These are phyloP conservation scores for Zygoascus tannicola DNA, from an alignment of 805 yeast genomes.

Conservation along the genomic window DNA sequence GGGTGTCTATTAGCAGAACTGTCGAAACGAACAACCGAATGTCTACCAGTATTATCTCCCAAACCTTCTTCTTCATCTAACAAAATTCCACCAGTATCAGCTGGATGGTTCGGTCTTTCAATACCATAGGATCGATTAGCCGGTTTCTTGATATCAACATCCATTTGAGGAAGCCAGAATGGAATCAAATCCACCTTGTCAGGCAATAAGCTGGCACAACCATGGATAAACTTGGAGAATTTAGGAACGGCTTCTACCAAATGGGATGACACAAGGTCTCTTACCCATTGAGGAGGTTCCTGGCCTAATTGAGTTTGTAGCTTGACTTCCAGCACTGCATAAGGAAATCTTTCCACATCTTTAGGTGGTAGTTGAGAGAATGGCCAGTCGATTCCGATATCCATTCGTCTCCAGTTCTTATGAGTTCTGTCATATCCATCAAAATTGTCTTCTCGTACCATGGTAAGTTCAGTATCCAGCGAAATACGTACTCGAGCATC, in stretches of 20 bases:
- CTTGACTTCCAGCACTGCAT: constrained; percentile 95
- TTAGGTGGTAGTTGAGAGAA: constrained; percentile 73
- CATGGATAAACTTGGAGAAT: constrained; percentile 94
- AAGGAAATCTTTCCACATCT: constrained; percentile 90
- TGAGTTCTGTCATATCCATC: constrained; percentile 87
- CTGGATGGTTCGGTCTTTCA: constrained; percentile 35
- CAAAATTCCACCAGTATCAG: constrained; percentile 22
- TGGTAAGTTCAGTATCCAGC: constrained; percentile 90
- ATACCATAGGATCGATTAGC: constrained; percentile 56
- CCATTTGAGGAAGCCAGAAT: constrained; percentile 98
- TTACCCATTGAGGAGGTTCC: constrained; percentile 97
- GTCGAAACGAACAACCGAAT: constrained; percentile 14
- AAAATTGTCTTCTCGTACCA: constrained; percentile 96
- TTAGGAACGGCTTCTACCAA: constrained; percentile 97
- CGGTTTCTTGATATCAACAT: constrained; percentile 88
- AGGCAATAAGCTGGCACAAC: constrained; percentile 85
- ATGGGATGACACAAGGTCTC: constrained; percentile 84
- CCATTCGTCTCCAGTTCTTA: constrained; percentile 96
- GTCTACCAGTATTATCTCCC: constrained; percentile 3
- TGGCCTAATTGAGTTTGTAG: constrained; percentile 97
- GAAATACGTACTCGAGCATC: constrained; percentile 99
- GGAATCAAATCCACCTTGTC: constrained; percentile 80
- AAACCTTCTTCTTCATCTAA: constrained; percentile 24
- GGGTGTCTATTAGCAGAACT: constrained; percentile 14
- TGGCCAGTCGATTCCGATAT: constrained; percentile 96